These are phyloP conservation scores for Diaporthe ampelina DNA, from an alignment of 2,329 filamentous ascomycete genomes.

Conservation along the genomic window DNA sequence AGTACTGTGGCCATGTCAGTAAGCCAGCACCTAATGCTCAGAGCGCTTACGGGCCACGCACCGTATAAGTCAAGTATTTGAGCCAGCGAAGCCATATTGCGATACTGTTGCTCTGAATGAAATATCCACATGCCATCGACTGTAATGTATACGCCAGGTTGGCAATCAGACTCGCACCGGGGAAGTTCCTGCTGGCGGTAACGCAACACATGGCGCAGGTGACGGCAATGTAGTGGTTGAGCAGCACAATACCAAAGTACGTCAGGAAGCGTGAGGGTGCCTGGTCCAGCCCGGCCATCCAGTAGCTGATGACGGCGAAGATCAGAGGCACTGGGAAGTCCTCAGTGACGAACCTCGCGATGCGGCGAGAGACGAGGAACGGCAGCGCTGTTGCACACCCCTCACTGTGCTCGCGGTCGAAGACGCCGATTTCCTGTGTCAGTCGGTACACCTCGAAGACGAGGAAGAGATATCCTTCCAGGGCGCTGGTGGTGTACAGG, in stretches of 20 bases:
- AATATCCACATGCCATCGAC: slow-evolving; percentile 81
- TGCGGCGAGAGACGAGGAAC: slow-evolving; percentile 77
- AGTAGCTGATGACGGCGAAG: slow-evolving; percentile 81
- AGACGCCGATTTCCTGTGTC: slow-evolving; percentile 80
- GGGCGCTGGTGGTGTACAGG: slow-evolving; percentile 77
- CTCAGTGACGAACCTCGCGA: slow-evolving; percentile 78
- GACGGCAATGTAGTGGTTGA: slow-evolving; percentile 81
- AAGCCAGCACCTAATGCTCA: too few species aligned
- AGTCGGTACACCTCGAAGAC: slow-evolving; percentile 83
- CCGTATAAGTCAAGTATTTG: slow-evolving; percentile 75
- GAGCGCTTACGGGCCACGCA: slow-evolving; percentile 44
- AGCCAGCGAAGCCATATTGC: slow-evolving; percentile 85
- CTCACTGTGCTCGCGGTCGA: slow-evolving; percentile 82
- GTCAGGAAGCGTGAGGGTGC: slow-evolving; percentile 76
- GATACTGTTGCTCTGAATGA: slow-evolving; percentile 80
- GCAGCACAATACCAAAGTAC: slow-evolving; percentile 77
- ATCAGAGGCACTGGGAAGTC: slow-evolving; percentile 80
- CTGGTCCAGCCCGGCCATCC: slow-evolving; percentile 80
- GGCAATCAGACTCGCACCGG: slow-evolving; percentile 78
- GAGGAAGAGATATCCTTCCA: slow-evolving; percentile 83
- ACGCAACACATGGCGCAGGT: slow-evolving; percentile 79
- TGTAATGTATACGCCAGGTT: slow-evolving; percentile 82
- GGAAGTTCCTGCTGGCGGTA: slow-evolving; percentile 75
- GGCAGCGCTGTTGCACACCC: slow-evolving; percentile 78
- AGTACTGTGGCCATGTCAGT: slow-evolving; percentile 64